These are phyloP conservation scores for Sporothrix euskadiensis DNA, from an alignment of 2,329 filamentous ascomycete genomes.

Conservation along the genomic window DNA sequence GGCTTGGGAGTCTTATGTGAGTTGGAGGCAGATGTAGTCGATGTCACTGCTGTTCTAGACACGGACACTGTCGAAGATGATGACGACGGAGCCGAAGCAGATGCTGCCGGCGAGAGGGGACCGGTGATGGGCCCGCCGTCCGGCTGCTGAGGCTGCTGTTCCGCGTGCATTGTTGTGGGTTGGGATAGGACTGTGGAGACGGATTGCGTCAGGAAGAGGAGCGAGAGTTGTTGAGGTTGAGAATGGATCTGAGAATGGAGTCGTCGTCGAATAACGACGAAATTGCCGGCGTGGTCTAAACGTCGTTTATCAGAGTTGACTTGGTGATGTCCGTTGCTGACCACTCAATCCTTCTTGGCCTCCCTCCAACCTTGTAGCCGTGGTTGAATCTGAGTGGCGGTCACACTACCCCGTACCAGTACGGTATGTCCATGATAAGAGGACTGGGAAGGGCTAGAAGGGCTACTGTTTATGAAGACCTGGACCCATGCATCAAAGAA, in stretches of 20 bases:
- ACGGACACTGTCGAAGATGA: neutral
- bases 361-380: neutral
- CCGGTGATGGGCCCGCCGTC: neutral
- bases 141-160: neutral
- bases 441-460: neutral
- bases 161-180: neutral
- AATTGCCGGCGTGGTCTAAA: neutral
- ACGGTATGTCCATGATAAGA: slow-evolving; percentile 8
- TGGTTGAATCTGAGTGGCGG: neutral
- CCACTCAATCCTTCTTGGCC: neutral
- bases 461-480: neutral
- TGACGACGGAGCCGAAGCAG: neutral
- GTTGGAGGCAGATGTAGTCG: neutral
- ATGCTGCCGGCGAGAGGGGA: neutral
- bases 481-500: neutral
- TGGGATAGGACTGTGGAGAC: neutral
- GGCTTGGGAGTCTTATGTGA: neutral
- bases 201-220: neutral
- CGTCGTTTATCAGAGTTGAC: neutral
- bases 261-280: neutral
- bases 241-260: slow-evolving; percentile 10
- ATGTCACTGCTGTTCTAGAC: neutral
- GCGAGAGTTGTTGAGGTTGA: neutral
- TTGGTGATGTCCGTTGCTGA: neutral
- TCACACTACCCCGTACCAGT: neutral